phyloP scores from a whole-genome alignment of 1,284 basidiomycete species.

The Erythrobasidium hasegawianum region DNA sequence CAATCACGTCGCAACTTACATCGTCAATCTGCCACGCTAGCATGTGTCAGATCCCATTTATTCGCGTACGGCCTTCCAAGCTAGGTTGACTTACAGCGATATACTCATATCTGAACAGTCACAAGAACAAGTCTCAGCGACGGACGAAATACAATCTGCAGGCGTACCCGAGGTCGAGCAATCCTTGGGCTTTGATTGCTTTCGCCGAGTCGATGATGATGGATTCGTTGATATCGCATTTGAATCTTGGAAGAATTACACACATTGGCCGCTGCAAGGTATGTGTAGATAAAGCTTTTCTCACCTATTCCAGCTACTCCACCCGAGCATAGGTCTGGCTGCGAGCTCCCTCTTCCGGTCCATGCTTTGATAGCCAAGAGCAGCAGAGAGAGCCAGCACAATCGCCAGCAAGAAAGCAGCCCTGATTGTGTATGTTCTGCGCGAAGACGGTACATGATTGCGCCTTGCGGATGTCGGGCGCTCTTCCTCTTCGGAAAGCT shows the following conservation, averaged over 20 bases:
- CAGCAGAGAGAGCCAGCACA: no score
- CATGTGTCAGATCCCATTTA: no score
- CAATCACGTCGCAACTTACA: not conserved
- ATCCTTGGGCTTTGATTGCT: constrained; percentile 10
- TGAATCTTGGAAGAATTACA: no score
- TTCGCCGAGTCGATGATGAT: constrained; percentile 6
- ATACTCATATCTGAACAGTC: not conserved
- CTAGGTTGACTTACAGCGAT: not conserved
- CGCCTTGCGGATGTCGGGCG: no score
- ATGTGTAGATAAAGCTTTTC: no score
- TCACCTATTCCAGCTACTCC: constrained; percentile 28
- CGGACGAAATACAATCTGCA: not conserved
- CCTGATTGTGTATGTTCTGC: no score
- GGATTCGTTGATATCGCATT: constrained; percentile 21
- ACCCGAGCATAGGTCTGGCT: constrained; percentile 5
- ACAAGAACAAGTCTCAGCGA: not conserved
- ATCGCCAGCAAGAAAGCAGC: no score
- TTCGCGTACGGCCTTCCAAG: no score
- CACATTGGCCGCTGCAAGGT: no score
- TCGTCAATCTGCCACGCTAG: constrained; percentile 43
- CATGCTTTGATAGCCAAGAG: no score
- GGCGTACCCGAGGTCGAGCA: constrained; percentile 25
- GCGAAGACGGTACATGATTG: no score
- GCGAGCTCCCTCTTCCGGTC: not conserved
- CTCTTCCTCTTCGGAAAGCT: no score